Evolutionary conservation across 225 moss, liverwort and hornwort genomes (phyloP).

Genomic region (Lunularia cruciata): DNA sequence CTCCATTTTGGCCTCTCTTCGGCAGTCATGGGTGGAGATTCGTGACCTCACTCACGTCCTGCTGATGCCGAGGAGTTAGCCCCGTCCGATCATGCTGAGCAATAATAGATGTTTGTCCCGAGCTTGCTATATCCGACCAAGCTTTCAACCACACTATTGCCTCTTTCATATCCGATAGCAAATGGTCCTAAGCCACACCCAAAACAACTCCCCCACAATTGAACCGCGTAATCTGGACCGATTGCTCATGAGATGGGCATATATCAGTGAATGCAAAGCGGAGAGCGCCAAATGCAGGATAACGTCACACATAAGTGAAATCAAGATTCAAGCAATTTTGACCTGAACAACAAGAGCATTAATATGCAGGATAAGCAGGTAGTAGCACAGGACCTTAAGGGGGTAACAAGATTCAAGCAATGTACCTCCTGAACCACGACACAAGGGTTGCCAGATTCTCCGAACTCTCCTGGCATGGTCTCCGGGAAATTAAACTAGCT

Average conservation of each 20-base stretch:
- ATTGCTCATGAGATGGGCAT: too few relatives aligned
- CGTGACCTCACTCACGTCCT: background rate
- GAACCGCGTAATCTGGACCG: conserved; percentile 50
- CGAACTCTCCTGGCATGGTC: conserved; percentile 23
- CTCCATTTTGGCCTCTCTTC: conserved; percentile 35
- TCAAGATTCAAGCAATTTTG: too few relatives aligned
- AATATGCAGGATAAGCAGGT: background rate
- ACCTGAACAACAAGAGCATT: too few relatives aligned
- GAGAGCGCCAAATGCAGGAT: too few relatives aligned
- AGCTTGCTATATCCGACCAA: conserved; percentile 39
- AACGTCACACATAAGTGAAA: too few relatives aligned
- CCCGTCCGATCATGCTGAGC: conserved; percentile 33
- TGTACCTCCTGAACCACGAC: conserved; percentile 38
- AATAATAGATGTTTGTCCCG: conserved; percentile 26
- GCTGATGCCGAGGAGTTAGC: background rate
- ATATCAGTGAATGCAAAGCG: too few relatives aligned
- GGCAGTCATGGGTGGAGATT: conserved; percentile 12
- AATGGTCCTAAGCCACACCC: conserved; percentile 35
- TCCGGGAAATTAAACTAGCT: conserved; percentile 27
- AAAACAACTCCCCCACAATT: conserved; percentile 36
- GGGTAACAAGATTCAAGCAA: too few relatives aligned
- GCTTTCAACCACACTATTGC: conserved; percentile 35
- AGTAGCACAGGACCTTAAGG: background rate
- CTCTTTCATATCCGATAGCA: conserved; percentile 41
- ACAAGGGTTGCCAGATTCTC: conserved; percentile 23